A percentile compares a stretch with the other conserved stretches of the same genome.
Evolutionary conservation across 2,329 filamentous ascomycete genomes (phyloP).

Genomic region (Fusarium devonianum): DNA sequence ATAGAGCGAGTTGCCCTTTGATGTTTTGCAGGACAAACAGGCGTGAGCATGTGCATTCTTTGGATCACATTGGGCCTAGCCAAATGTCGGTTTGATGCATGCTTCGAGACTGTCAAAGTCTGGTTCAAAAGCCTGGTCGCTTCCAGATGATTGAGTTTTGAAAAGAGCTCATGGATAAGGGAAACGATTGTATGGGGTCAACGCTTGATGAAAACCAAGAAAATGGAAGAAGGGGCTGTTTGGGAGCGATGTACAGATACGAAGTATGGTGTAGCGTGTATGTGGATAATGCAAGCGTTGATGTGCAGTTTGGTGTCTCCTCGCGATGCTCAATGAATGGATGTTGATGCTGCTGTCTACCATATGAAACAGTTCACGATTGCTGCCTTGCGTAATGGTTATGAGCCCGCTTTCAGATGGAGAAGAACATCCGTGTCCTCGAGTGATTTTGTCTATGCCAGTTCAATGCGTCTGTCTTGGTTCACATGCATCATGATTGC

Average conservation of each 20-base stretch:
- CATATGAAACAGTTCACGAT: no score
- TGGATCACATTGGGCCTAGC: background rate
- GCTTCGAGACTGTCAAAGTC: background rate
- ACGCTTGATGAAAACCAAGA: constrained; percentile 10
- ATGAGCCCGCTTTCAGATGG: no score
- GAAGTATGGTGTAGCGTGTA: constrained; percentile 20
- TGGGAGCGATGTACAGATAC: constrained; percentile 11
- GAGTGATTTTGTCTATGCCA: constrained; percentile 26
- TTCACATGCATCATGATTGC: constrained; percentile 7
- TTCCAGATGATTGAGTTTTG: background rate
- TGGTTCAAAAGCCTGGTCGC: background rate
- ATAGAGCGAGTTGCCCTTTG: constrained; percentile 47
- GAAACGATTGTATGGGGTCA: constrained; percentile 3
- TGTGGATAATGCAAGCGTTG: constrained; percentile 10
- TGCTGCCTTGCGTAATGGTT: no score
- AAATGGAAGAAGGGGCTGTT: constrained; percentile 6
- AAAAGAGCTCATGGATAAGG: background rate
- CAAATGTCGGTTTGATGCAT: background rate
- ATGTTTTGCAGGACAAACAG: constrained; percentile 8
- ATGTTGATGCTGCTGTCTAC: no score
- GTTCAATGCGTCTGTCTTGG: background rate
- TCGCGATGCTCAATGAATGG: background rate
- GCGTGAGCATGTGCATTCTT: constrained; percentile 4
- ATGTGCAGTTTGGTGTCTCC: background rate
- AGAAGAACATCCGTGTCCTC: no score